phyloP scores from a whole-genome alignment of 1,284 basidiomycete species.

The Naganishia albida region DNA sequence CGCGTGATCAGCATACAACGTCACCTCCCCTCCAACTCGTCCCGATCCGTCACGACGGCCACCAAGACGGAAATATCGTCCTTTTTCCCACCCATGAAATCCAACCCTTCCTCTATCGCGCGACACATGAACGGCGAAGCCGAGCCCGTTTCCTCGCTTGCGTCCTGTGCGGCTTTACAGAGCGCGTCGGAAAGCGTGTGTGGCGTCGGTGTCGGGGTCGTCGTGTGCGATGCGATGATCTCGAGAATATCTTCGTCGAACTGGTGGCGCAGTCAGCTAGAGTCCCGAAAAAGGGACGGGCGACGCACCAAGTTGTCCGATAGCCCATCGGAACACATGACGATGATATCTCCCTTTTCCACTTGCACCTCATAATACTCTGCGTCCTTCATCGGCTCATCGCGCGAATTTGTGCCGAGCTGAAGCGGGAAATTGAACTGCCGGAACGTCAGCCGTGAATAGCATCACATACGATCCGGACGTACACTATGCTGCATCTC shows the following conservation, averaged over 20 bases:
- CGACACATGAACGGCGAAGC: constrained; percentile 60
- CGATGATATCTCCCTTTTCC: constrained; percentile 80
- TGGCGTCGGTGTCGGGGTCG: constrained; percentile 35
- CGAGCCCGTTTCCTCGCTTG: constrained; percentile 57
- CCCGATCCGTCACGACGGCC: constrained; percentile 17
- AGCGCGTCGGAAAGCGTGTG: constrained; percentile 56
- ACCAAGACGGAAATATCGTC: constrained; percentile 41
- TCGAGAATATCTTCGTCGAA: constrained; percentile 95
- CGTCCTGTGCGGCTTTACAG: constrained; percentile 56
- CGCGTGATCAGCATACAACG: too few relatives aligned
- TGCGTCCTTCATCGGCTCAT: constrained; percentile 70
- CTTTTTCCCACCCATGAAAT: constrained; percentile 55
- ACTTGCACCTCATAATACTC: constrained; percentile 74
- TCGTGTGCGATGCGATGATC: constrained; percentile 72
- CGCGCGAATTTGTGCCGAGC: constrained; percentile 73
- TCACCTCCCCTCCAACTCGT: constrained; percentile 2
- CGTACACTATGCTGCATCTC: constrained; percentile 88
- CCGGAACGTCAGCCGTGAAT: constrained; percentile 3
- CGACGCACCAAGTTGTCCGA: constrained; percentile 73
- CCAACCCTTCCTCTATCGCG: constrained; percentile 60
- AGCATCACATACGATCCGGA: constrained; percentile 32
- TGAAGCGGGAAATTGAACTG: constrained; percentile 84
- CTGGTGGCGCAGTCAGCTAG: constrained; percentile 28
- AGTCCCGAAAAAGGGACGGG: not conserved
- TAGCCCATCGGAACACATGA: constrained; percentile 85